Conservation (phyloP, 768 basidiomycete genomes). For the Macrolepiota dolichaula region DNA sequence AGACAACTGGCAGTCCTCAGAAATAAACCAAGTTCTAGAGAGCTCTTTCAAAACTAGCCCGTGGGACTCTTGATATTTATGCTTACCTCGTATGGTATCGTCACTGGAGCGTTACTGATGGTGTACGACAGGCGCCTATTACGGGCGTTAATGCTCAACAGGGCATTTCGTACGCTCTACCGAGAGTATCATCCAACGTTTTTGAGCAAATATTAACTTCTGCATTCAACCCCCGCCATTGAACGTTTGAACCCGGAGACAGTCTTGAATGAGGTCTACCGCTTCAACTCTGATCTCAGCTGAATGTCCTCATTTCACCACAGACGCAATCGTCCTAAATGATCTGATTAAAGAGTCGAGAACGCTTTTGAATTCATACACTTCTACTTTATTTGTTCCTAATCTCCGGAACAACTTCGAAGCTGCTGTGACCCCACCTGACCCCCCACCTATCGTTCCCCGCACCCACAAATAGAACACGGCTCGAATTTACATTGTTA, state of each 20-base stretch:
- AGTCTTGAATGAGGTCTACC: too few species aligned
- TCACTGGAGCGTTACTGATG: neutral
- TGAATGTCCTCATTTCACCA: too few species aligned
- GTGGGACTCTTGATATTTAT: constrained; percentile 4
- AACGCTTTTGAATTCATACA: too few species aligned
- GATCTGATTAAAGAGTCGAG: too few species aligned
- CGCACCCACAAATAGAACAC: neutral
- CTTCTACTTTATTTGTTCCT: neutral
- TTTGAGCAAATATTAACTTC: too few species aligned
- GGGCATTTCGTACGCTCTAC: neutral
- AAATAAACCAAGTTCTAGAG: neutral
- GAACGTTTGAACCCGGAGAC: too few species aligned
- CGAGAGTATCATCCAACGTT: too few species aligned
- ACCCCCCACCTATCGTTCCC: neutral
- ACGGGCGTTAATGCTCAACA: neutral
- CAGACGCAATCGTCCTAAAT: too few species aligned
- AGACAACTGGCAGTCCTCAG: neutral
- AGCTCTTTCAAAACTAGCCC: neutral
- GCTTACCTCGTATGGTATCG: constrained; percentile 1
- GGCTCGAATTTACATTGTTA: neutral
- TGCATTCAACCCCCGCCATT: too few species aligned
- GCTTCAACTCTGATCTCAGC: too few species aligned
- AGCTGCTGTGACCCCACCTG: neutral
- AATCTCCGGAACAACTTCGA: constrained; percentile 1
- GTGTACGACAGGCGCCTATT: neutral